These are phyloP conservation scores for Lipomyces spencermartinsiae DNA, from an alignment of 805 yeast species.

Conservation along the genomic window DNA sequence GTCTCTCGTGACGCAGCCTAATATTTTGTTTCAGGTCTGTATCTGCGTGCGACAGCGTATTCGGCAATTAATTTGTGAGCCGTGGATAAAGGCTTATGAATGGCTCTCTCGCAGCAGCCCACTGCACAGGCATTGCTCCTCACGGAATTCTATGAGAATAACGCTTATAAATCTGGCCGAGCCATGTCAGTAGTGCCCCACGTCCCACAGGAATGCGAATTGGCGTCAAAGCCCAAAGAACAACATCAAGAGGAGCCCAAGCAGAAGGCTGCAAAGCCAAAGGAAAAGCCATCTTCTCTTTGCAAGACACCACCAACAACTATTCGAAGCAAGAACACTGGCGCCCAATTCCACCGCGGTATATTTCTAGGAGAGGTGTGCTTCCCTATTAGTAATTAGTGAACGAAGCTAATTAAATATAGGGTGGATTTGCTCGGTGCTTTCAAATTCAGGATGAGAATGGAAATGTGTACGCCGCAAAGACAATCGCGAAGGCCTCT, in stretches of 20 bases:
- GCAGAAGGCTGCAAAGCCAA: conserved; percentile 63
- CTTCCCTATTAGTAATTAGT: not conserved
- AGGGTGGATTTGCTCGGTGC: conserved; percentile 97
- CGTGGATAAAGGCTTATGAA: not conserved
- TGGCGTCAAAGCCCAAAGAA: not conserved
- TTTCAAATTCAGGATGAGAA: conserved; percentile 92
- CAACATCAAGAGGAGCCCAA: conserved; percentile 18
- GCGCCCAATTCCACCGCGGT: conserved; percentile 90
- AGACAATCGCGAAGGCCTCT: conserved; percentile 96
- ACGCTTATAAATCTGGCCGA: not conserved
- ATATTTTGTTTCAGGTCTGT: not conserved
- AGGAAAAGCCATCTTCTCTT: conserved; percentile 85
- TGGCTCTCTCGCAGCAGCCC: conserved; percentile 10
- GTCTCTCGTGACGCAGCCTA: not conserved
- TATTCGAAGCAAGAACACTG: conserved; percentile 76
- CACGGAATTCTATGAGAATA: conserved; percentile 9
- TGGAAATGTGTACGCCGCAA: conserved; percentile 91
- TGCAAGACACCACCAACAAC: conserved; percentile 97
- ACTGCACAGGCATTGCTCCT: conserved; percentile 13
- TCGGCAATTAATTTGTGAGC: not conserved
- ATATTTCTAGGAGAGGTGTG: conserved; percentile 78
- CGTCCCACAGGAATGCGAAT: not conserved
- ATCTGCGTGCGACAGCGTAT: not conserved
- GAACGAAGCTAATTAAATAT: not conserved
- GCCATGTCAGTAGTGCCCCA: not conserved